phyloP scores from a whole-genome alignment of 148 eudicot species.

The Vaccinium corymbosum region DNA sequence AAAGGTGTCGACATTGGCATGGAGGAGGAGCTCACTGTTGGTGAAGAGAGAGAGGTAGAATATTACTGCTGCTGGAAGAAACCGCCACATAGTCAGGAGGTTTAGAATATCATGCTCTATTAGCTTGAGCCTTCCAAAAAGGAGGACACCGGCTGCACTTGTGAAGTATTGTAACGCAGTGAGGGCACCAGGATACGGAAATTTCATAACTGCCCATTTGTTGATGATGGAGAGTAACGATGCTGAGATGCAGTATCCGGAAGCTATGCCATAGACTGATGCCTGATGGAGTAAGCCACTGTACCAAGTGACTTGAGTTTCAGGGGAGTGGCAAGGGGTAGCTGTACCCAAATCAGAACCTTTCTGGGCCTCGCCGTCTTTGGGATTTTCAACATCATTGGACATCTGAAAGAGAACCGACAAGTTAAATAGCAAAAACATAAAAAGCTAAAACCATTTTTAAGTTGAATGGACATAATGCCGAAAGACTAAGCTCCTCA shows the following conservation, averaged over 20 bases:
- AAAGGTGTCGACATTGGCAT: slow-evolving; percentile 93
- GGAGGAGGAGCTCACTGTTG: slow-evolving; percentile 93
- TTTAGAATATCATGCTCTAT: slow-evolving; percentile 70
- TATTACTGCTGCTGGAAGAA: slow-evolving; percentile 86
- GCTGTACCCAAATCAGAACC: no score
- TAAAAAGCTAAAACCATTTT: no score
- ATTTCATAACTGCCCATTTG: neutral
- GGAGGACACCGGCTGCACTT: slow-evolving; percentile 29
- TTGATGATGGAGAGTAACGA: neutral
- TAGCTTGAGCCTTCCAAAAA: slow-evolving; percentile 59
- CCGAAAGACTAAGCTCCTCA: no score
- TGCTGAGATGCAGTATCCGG: no score
- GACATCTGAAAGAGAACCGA: no score
- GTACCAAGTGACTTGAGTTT: no score
- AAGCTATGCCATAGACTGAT: no score
- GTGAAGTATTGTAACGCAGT: slow-evolving; percentile 3
- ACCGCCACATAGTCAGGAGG: slow-evolving; percentile 76
- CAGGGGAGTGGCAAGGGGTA: no score
- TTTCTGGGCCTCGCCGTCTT: no score
- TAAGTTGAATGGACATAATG: no score
- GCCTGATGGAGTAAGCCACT: no score
- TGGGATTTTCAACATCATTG: no score
- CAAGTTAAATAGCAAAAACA: neutral
- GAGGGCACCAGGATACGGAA: neutral
- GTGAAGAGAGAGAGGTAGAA: slow-evolving; percentile 97